These are phyloP conservation scores for Pseudotulostoma volvatum DNA, from an alignment of 495 filamentous ascomycete genomes.

Conservation along the genomic window DNA sequence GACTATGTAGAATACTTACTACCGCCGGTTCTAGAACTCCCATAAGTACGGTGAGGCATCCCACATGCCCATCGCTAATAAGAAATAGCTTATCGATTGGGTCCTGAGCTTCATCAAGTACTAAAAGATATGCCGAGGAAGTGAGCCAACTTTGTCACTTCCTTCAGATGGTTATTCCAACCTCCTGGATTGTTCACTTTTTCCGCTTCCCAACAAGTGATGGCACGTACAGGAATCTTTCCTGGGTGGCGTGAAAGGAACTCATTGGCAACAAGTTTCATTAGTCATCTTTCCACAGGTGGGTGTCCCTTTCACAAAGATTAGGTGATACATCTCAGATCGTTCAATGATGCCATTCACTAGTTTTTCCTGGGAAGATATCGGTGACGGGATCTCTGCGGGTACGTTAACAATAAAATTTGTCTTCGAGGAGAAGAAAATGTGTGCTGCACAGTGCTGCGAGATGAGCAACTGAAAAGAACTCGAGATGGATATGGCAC, in stretches of 20 bases:
- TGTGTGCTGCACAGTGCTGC: too few relatives aligned
- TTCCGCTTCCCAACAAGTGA: neutral
- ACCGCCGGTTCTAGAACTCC: neutral
- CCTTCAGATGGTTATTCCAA: neutral
- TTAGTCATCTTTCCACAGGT: constrained; percentile 7
- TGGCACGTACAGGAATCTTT: neutral
- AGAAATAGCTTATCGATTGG: neutral
- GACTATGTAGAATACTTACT: neutral
- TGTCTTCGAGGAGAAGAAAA: too few relatives aligned
- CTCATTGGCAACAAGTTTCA: constrained; percentile 4
- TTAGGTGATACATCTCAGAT: neutral
- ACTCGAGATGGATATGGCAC: too few relatives aligned
- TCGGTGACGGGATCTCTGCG: too few relatives aligned
- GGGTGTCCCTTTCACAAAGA: constrained; percentile 8
- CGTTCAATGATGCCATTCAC: neutral
- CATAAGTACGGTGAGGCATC: neutral
- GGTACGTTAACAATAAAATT: too few relatives aligned
- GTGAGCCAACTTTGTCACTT: neutral
- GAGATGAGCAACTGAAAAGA: too few relatives aligned
- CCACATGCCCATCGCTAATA: too few relatives aligned
- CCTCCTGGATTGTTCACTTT: neutral
- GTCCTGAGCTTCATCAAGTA: neutral
- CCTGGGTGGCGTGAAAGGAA: neutral
- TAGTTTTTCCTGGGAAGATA: too few relatives aligned
- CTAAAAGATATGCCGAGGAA: neutral